Base-by-base conservation (phyloP, 345 rosid species). In the Syzygium oleosum region DNA sequence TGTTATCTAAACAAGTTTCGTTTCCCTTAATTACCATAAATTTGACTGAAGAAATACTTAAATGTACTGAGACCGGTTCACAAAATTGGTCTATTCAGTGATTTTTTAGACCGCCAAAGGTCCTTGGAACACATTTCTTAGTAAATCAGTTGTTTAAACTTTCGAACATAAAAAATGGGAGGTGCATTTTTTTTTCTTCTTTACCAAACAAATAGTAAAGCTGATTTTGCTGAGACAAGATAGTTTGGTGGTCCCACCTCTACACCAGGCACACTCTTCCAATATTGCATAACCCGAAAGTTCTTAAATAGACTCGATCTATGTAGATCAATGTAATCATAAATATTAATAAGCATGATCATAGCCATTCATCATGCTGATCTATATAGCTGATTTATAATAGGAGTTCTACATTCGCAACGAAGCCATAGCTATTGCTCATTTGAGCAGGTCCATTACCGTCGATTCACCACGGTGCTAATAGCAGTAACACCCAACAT, bases 341-440 rank as follows among this genome's bases (percentile, higher is more conserved):
- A 12, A 55, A 4, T 5, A 58, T 23, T 58, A 1, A 4, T 56
- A 5, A 1, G 13, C 68, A 6, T 61, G 9, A 13, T 61, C 68
- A 61, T n/a, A 7, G 0, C 4, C 9, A 27, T 59, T 61, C 34
- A n/a, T 61, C 7, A n/a, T 61, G 31, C n/a, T 61, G 73, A 61
- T 13, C 4, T 12, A 22, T 11, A 56, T 56, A 22, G 12, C 27
- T 5, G 12, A 9, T 12, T 56, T 56, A 56, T 56, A 4, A 56
- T 8, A 22, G 7, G 27, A 56, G 2, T 56, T 56, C 12, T 3
- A 56, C 4, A 22, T 27, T 0, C 0, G 27, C 4, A 5, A 22
- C 5, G 27, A 9, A 56, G 61, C 3, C 5, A 22, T 3, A 56
- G 2, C 27, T 56, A 22, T 12, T 21, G 5, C 27, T 56, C 61